These are phyloP conservation scores for Tulasnella sp. DNA, from an alignment of 768 basidiomycete species.

Conservation along the genomic window DNA sequence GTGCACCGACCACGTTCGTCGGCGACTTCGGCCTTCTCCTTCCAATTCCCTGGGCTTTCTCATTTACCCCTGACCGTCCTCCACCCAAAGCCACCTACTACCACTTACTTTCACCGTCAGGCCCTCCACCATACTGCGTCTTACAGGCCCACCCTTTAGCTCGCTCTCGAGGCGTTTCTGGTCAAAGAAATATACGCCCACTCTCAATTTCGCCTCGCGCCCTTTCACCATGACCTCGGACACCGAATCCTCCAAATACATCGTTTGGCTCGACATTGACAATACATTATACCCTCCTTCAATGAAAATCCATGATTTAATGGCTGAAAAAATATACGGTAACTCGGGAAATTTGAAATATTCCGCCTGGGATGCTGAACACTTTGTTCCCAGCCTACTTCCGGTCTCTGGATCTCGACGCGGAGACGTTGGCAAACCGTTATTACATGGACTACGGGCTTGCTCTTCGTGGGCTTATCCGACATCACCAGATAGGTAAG, in stretches of 20 bases:
- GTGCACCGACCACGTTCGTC: constrained; percentile 4
- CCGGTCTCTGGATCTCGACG: constrained; percentile 60
- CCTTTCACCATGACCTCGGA: constrained; percentile 31
- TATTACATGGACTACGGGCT: constrained; percentile 83
- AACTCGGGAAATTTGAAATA: constrained; percentile 26
- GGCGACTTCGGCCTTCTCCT: constrained; percentile 3
- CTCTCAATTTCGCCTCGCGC: neutral
- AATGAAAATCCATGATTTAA: constrained; percentile 67
- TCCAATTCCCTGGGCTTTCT: neutral
- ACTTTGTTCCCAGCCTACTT: constrained; percentile 61
- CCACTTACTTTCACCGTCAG: neutral
- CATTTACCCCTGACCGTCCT: neutral
- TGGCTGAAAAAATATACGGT: constrained; percentile 79
- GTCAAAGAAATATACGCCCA: neutral
- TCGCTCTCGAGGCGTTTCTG: neutral
- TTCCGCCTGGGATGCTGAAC: neutral
- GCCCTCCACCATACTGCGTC: neutral
- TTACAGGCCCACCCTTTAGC: neutral
- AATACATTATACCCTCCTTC: constrained; percentile 82
- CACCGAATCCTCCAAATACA: constrained; percentile 32
- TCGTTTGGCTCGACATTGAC: constrained; percentile 83
- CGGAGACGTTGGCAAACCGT: constrained; percentile 59
- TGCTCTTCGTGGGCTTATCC: constrained; percentile 70
- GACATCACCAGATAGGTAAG: constrained; percentile 70
- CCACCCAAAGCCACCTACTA: neutral